These are phyloP conservation scores for Saccharomyces hybrid DNA, from an alignment of 1,139 yeast species.

Conservation along the genomic window DNA sequence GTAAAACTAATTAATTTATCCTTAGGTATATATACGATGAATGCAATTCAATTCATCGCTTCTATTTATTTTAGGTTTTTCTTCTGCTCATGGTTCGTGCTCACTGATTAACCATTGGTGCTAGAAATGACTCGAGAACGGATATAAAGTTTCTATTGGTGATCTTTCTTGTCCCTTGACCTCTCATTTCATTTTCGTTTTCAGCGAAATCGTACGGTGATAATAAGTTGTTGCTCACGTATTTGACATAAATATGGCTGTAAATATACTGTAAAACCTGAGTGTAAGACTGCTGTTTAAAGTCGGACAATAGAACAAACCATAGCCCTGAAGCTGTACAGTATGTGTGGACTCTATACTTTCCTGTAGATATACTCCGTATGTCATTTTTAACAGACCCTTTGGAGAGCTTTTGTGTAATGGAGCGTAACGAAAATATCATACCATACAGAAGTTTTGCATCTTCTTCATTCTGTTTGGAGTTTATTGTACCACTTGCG, in stretches of 20 bases:
- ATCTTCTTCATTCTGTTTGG: slow-evolving; percentile 51
- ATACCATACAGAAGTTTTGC: slow-evolving; percentile 86
- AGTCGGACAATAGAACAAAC: slow-evolving; percentile 68
- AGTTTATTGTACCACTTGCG: slow-evolving; percentile 44
- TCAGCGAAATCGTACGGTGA: slow-evolving; percentile 29
- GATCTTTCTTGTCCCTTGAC: slow-evolving; percentile 28
- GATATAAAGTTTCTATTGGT: slow-evolving; percentile 25
- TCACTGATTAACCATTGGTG: slow-evolving; percentile 25
- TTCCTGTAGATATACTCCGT: slow-evolving; percentile 61
- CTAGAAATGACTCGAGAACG: slow-evolving; percentile 25
- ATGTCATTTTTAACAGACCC: slow-evolving; percentile 40
- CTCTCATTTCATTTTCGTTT: slow-evolving; percentile 24
- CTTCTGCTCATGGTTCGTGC: neutral
- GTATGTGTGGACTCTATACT: slow-evolving; percentile 67
- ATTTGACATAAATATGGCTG: slow-evolving; percentile 55
- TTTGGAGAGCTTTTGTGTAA: slow-evolving; percentile 52
- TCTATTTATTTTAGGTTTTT: neutral
- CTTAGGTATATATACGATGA: neutral
- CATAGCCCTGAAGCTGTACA: slow-evolving; percentile 77
- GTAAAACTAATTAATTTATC: neutral
- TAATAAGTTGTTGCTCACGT: slow-evolving; percentile 53
- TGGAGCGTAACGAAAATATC: slow-evolving; percentile 66
- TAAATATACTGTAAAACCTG: slow-evolving; percentile 59
- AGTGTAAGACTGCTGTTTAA: slow-evolving; percentile 51
- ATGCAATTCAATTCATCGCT: neutral